Conservation (phyloP, 2,329 filamentous ascomycete species). For the Neofusicoccum ribis region DNA sequence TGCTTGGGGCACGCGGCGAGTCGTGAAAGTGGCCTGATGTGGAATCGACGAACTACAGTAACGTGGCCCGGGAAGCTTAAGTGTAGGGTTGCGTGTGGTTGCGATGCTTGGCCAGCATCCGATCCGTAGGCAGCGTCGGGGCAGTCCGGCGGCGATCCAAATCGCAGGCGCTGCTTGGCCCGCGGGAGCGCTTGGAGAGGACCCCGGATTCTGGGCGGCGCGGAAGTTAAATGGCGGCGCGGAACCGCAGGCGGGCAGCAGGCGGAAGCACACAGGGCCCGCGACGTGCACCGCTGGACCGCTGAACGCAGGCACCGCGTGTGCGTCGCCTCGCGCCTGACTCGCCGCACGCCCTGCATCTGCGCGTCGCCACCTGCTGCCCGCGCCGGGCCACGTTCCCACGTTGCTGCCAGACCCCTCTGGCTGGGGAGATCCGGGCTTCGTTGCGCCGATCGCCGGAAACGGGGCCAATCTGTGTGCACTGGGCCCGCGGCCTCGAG, state of each 20-base stretch:
- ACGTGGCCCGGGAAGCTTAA: constrained; percentile 8
- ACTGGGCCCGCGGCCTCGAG: not conserved
- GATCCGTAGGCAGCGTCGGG: not conserved
- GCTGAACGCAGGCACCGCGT: too few species aligned
- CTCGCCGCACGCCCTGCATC: not conserved
- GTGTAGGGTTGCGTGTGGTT: not conserved
- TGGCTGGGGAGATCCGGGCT: constrained; percentile 7
- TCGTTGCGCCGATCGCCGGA: constrained; percentile 12
- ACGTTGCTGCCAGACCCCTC: not conserved
- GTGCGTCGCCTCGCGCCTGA: not conserved
- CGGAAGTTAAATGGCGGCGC: not conserved
- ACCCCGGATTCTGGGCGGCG: not conserved
- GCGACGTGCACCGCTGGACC: too few species aligned
- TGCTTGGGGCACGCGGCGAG: not conserved
- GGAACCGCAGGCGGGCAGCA: not conserved
- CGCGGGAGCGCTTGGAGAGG: not conserved
- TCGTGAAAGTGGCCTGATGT: constrained; percentile 17
- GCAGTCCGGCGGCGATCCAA: not conserved
- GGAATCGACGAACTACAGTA: not conserved
- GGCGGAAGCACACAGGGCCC: not conserved
- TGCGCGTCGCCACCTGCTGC: not conserved
- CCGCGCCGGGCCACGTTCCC: not conserved
- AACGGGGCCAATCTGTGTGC: not conserved
- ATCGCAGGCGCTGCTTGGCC: not conserved
- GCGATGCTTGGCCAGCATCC: not conserved